Conservation (phyloP, 495 filamentous ascomycete genomes). For the Neohortaea acidophila region DNA sequence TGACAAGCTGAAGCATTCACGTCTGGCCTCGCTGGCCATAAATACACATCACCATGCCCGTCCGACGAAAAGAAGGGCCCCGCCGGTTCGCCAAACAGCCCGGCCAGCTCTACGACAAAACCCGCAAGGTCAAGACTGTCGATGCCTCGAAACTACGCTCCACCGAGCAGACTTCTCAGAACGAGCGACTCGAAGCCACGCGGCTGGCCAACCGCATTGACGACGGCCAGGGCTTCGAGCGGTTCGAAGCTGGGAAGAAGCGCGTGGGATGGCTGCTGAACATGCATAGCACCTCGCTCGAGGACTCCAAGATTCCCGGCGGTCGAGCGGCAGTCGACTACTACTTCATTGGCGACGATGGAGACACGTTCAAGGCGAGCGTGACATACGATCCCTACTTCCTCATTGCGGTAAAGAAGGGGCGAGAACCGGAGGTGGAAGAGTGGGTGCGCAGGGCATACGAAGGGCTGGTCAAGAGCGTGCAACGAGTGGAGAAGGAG, state of each 20-base stretch:
- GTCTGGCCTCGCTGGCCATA: constrained; percentile 1
- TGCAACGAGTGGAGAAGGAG: constrained; percentile 73
- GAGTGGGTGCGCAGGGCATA: constrained; percentile 82
- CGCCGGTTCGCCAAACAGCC: constrained; percentile 21
- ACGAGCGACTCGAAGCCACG: constrained; percentile 72
- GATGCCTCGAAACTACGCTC: constrained; percentile 56
- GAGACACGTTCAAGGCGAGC: constrained; percentile 83
- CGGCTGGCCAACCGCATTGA: constrained; percentile 80
- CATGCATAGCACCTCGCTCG: constrained; percentile 74
- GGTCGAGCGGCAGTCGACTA: constrained; percentile 86
- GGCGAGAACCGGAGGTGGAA: constrained; percentile 81
- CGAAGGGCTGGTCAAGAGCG: constrained; percentile 66
- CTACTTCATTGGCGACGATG: constrained; percentile 88
- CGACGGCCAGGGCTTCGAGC: constrained; percentile 81
- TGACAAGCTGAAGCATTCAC: background rate
- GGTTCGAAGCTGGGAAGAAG: constrained; percentile 78
- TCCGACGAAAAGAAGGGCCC: constrained; percentile 13
- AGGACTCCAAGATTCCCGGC: constrained; percentile 66
- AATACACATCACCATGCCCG: constrained; percentile 9
- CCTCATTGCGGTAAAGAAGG: constrained; percentile 73
- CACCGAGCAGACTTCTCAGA: constrained; percentile 69
- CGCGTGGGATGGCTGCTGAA: constrained; percentile 89
- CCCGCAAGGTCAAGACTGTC: constrained; percentile 54
- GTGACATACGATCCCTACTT: constrained; percentile 96
- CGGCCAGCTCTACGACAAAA: constrained; percentile 32